Percentiles rank a stretch among this genome's conserved stretches.
Evolutionary conservation across 2,329 filamentous ascomycete species (phyloP).

Genomic region (Penicillium sp.): DNA sequence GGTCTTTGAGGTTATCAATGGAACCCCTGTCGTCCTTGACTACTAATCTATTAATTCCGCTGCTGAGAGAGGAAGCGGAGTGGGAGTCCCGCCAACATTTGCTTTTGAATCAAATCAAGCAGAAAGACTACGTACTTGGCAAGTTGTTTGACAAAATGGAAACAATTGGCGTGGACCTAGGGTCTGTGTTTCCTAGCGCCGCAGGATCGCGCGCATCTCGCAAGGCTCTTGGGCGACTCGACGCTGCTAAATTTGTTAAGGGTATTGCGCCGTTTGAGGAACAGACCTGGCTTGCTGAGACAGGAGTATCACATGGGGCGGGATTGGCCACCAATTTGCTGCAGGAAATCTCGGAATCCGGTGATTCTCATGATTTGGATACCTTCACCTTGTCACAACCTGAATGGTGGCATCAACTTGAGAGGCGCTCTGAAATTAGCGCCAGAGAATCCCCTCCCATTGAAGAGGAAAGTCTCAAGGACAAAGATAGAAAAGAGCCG

Average conservation of each 20-base stretch:
- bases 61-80: constrained; percentile 50
- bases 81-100: constrained; percentile 49
- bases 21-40: constrained; percentile 44
- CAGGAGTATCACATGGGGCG: constrained; percentile 16
- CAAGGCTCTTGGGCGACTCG: constrained; percentile 47
- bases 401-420: constrained; percentile 37
- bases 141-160: constrained; percentile 61
- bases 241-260: constrained; percentile 54
- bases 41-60: constrained; percentile 52
- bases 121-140: constrained; percentile 59
- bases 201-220: constrained; percentile 46
- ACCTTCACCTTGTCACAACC: constrained; percentile 20
- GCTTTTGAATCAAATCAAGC: constrained; percentile 51
- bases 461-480: constrained; percentile 2
- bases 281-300: constrained; percentile 43
- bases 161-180: constrained; percentile 54
- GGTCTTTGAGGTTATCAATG: constrained; percentile 50
- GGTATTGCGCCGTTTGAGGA: constrained; percentile 56
- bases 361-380: constrained; percentile 4
- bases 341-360: constrained; percentile 23
- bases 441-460: background rate
- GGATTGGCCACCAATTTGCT: constrained; percentile 28
- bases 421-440: background rate
- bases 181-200: constrained; percentile 56
- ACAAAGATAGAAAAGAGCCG: background rate